Base-by-base conservation (phyloP, 345 rosid genomes). In the Mangifera indica region DNA sequence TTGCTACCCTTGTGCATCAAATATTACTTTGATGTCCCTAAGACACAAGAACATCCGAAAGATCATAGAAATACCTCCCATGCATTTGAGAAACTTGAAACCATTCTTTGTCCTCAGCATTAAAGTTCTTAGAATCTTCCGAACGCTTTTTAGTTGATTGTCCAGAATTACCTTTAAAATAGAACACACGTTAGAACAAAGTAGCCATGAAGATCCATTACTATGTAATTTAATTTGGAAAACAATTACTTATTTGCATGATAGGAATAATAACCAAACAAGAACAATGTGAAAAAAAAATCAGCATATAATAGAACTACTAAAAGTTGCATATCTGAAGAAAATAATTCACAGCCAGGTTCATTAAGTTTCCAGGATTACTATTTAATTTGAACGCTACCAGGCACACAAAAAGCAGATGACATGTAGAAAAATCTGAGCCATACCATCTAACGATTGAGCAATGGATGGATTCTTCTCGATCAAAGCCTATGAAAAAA, bases 381-480 rank as follows among this genome's bases (percentile, higher is more conserved):
- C 55, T 0, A 26, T 46, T 14, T 25, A 48, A 3, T 65, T 48
- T 10, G 32, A 59, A 66, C 57, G 53, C 25, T 34, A 21, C 54
- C 15, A 5, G 17, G 53, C 58, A 24, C 29, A 52, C 51, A 56
- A 49, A 18, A 52, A 17, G 66, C 56, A 72, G 34, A 60, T 46
- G 9, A 74, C 10, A 74, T 10, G 24, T 37, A 40, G 44, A 73
- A 37, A 61, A 18, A 62, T 29, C 53, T 29, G 13, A n/a, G 63
- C 51, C 82, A 52, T 90, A 92, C 96, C 97, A 82, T 84, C 80
- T 56, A 67, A 64, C 72, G 88, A 78, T 63, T 87, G 88, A 75
- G 84, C 84, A 71, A 88, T 76, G 0, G 88, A 80, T 45, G 91
- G 91, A 81, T 94, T 94, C 72, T 89, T 90, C 81, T 90, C 87